These are phyloP conservation scores for Davidsoniella eucalypti DNA, from an alignment of 2,329 filamentous ascomycete species.

Conservation along the genomic window DNA sequence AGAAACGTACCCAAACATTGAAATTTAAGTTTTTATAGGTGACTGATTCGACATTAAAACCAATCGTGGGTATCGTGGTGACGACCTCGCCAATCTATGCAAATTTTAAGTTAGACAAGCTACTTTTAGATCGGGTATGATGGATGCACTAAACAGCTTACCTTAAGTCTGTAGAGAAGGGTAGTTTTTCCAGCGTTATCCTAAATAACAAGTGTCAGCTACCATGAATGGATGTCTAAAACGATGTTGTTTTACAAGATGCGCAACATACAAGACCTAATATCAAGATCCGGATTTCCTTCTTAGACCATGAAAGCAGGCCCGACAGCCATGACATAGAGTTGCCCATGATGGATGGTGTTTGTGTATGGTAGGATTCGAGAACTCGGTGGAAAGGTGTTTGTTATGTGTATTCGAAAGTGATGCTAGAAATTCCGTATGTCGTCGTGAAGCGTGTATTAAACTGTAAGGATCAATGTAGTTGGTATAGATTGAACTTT, in stretches of 20 bases:
- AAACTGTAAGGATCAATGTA: background rate
- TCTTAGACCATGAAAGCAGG: slow-evolving; percentile 68
- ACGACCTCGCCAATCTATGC: slow-evolving; percentile 89
- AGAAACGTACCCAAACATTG: slow-evolving; percentile 73
- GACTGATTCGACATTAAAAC: slow-evolving; percentile 97
- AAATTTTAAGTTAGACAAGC: slow-evolving; percentile 4
- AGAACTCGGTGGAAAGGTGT: too few species aligned
- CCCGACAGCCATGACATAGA: slow-evolving; percentile 53
- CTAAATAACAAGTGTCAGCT: slow-evolving; percentile 27
- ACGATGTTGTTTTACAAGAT: background rate
- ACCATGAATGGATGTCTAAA: background rate
- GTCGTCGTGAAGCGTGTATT: slow-evolving; percentile 5
- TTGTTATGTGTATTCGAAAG: too few species aligned
- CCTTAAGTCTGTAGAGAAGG: slow-evolving; percentile 88
- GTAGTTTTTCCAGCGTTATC: slow-evolving; percentile 99
- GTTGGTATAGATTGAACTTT: too few species aligned
- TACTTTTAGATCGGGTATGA: background rate
- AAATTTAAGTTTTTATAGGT: slow-evolving; percentile 98
- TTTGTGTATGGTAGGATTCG: background rate
- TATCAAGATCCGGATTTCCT: slow-evolving; percentile 94
- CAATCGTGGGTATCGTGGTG: slow-evolving; percentile 96
- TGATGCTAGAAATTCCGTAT: too few species aligned
- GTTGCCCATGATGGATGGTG: slow-evolving; percentile 34
- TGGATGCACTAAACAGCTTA: slow-evolving; percentile 21
- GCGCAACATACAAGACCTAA: slow-evolving; percentile 59